phyloP scores from a whole-genome alignment of 495 filamentous ascomycete genomes.

The Penicillium crystallinum region DNA sequence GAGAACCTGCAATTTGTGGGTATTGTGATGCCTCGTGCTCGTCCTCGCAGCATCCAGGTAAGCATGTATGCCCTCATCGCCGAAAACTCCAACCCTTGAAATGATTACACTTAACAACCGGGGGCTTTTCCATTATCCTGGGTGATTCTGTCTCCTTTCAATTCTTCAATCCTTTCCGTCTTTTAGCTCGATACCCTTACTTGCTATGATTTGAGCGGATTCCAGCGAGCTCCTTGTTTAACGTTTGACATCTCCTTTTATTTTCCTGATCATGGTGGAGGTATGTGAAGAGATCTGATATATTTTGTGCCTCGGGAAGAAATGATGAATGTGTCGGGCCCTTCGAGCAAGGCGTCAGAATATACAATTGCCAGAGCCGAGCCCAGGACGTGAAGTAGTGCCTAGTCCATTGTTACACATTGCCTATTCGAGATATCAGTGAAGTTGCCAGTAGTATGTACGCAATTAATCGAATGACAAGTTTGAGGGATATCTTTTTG shows the following conservation, averaged over 20 bases:
- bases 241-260: background rate
- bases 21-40: slow-evolving; percentile 26
- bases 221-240: background rate
- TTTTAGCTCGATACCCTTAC: slow-evolving; percentile 8
- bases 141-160: background rate
- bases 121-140: background rate
- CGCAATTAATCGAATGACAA: background rate
- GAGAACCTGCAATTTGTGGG: slow-evolving; percentile 27
- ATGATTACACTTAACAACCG: background rate
- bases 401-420: too few species aligned
- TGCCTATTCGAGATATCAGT: background rate
- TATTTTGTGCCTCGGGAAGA: background rate
- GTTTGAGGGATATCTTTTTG: background rate
- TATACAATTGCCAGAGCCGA: background rate
- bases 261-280: background rate
- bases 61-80: slow-evolving; percentile 33
- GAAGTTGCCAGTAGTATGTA: background rate
- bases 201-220: background rate
- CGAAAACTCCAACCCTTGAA: slow-evolving; percentile 26
- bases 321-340: background rate
- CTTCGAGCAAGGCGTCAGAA: background rate
- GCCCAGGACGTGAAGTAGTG: too few species aligned
- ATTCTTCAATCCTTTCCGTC: background rate
- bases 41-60: slow-evolving; percentile 30
- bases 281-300: background rate